phyloP scores from a whole-genome alignment of 2,329 filamentous ascomycete genomes.

The Neofusicoccum ribis region DNA sequence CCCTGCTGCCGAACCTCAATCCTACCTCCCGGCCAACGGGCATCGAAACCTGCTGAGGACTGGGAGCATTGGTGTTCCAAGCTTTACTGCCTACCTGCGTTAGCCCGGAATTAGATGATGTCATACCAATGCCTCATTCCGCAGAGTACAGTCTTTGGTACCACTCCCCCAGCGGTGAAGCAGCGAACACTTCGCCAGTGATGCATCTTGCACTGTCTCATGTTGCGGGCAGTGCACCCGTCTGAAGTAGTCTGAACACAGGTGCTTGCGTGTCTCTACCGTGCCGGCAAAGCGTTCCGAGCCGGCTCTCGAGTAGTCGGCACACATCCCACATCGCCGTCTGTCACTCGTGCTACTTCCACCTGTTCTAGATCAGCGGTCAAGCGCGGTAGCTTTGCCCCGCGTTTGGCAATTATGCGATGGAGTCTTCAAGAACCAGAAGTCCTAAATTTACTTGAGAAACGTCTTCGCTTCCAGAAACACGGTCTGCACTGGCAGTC shows the following conservation, averaged over 20 bases:
- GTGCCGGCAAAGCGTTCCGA: too few relatives aligned
- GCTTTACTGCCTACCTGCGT: neutral
- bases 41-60: neutral
- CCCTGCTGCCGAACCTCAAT: neutral
- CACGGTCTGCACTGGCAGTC: neutral
- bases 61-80: neutral
- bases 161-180: neutral
- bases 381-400: neutral
- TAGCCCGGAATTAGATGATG: neutral
- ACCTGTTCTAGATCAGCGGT: too few relatives aligned
- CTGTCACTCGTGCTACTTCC: too few relatives aligned
- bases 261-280: too few relatives aligned
- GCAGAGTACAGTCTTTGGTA: too few relatives aligned
- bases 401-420: neutral
- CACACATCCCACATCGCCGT: too few relatives aligned
- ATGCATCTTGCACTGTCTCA: too few relatives aligned
- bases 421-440: too few relatives aligned
- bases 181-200: too few relatives aligned
- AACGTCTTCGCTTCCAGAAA: neutral
- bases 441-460: neutral
- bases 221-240: too few relatives aligned
- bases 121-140: slow-evolving; percentile 2
- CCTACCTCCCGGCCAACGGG: neutral
- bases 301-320: too few relatives aligned
- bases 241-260: too few relatives aligned